Percentiles rank a stretch among this genome's conserved stretches.
Evolutionary conservation across 805 yeast species (phyloP).

Genomic region (Saturnispora serradocipensis): DNA sequence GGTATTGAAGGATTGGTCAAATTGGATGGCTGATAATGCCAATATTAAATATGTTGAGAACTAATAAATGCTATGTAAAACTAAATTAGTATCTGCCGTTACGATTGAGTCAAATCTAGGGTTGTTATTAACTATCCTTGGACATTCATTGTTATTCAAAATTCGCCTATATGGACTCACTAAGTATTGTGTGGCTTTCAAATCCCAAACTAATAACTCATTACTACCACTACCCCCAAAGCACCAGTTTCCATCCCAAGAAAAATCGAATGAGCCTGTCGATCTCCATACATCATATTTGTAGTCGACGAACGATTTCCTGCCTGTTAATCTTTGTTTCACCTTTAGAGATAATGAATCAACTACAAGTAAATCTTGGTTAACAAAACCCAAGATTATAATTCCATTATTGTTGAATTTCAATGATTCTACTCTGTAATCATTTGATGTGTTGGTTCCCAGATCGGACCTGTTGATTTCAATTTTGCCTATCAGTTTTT

Average conservation of each 20-base stretch:
- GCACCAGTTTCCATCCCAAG: slow-evolving; percentile 60
- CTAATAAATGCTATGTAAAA: slow-evolving; percentile 30
- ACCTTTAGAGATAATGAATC: slow-evolving; percentile 18
- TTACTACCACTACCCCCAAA: slow-evolving; percentile 54
- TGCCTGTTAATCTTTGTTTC: slow-evolving; percentile 35
- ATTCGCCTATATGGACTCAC: slow-evolving; percentile 9
- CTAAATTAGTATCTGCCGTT: slow-evolving; percentile 49
- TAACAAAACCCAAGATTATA: slow-evolving; percentile 47
- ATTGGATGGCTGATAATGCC: slow-evolving; percentile 56
- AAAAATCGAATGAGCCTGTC: slow-evolving; percentile 48
- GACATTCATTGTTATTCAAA: slow-evolving; percentile 11
- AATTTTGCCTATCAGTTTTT: slow-evolving; percentile 14
- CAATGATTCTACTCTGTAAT: slow-evolving; percentile 7
- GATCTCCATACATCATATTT: slow-evolving; percentile 29
- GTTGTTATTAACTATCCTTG: slow-evolving; percentile 45
- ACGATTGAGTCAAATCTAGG: slow-evolving; percentile 55
- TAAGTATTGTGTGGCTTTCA: slow-evolving; percentile 7
- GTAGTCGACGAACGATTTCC: slow-evolving; percentile 28
- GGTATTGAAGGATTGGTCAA: slow-evolving; percentile 57
- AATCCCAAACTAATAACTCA: slow-evolving; percentile 45
- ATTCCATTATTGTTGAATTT: slow-evolving; percentile 52
- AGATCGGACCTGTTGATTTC: slow-evolving; percentile 31
- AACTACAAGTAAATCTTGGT: slow-evolving; percentile 44
- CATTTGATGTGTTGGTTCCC: neutral
- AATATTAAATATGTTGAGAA: slow-evolving; percentile 63